Evolutionary conservation across 106 monocot genomes (phyloP).

Genomic region (Acanthochlamys bracteata): DNA sequence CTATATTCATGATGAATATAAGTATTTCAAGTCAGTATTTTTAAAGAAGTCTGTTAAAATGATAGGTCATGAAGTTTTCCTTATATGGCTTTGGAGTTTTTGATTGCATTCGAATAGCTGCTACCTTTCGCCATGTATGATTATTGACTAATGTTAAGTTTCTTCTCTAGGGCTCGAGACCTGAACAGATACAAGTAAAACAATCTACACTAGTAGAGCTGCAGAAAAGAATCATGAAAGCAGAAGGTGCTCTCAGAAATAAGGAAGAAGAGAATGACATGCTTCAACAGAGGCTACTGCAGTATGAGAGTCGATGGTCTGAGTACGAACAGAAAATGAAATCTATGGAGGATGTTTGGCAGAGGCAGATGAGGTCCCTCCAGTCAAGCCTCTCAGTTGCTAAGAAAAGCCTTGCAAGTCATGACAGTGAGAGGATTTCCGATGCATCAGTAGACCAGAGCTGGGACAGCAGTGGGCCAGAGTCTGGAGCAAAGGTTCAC

Average conservation of each 20-base stretch:
- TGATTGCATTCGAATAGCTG: too few species aligned
- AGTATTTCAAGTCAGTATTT: too few species aligned
- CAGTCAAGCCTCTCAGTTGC: slow-evolving; percentile 76
- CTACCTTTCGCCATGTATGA: too few species aligned
- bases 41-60: too few species aligned
- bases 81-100: too few species aligned
- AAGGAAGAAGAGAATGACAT: slow-evolving; percentile 92
- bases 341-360: slow-evolving; percentile 99
- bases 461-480: slow-evolving; percentile 30
- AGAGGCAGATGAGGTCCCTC: slow-evolving; percentile 86
- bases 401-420: slow-evolving; percentile 65
- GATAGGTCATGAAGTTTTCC: too few species aligned
- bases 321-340: slow-evolving; percentile 91
- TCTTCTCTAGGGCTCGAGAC: slow-evolving; percentile 21
- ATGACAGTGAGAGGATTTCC: slow-evolving; percentile 35
- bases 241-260: slow-evolving; percentile 58
- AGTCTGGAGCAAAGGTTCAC: neutral
- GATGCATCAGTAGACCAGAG: slow-evolving; percentile 49
- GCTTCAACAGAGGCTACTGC: slow-evolving; percentile 69
- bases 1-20: too few species aligned
- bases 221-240: slow-evolving; percentile 70
- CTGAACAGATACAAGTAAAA: slow-evolving; percentile 59
- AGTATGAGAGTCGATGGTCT: slow-evolving; percentile 79
- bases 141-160: too few species aligned
- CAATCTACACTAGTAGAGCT: slow-evolving; percentile 78